phyloP scores from a whole-genome alignment of 2,329 filamentous ascomycete species.

The Corniculantispora saksenae region DNA sequence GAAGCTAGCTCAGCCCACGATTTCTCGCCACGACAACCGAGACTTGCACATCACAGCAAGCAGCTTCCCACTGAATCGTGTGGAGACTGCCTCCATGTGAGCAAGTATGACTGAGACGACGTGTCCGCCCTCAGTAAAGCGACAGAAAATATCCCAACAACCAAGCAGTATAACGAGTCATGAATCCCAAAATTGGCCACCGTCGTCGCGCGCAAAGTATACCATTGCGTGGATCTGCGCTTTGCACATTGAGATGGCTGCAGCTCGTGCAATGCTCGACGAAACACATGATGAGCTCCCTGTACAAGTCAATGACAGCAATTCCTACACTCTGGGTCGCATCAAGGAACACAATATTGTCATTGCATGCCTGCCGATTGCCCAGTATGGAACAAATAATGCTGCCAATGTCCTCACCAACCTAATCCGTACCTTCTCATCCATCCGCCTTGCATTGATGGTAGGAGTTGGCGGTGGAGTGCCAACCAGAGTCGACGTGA shows the following conservation, averaged over 20 bases:
- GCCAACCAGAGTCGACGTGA: conserved; percentile 25
- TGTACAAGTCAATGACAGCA: conserved; percentile 22
- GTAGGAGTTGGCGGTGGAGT: conserved; percentile 29
- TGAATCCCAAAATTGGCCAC: no score
- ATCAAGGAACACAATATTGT: conserved; percentile 29
- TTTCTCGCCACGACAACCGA: no score
- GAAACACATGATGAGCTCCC: conserved; percentile 21
- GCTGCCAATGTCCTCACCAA: conserved; percentile 25
- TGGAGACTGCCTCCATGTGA: no score
- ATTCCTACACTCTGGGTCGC: conserved; percentile 27
- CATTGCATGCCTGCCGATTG: conserved; percentile 28
- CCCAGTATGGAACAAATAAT: conserved; percentile 26
- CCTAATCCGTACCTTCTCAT: conserved; percentile 21
- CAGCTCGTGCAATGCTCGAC: conserved; percentile 31
- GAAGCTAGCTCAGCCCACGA: no score
- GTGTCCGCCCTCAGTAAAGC: no score
- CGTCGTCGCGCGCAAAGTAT: conserved; percentile 20
- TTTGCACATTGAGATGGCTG: conserved; percentile 28
- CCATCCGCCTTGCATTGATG: conserved; percentile 23
- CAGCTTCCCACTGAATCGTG: no score
- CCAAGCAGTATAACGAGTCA: no score
- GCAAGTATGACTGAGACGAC: no score
- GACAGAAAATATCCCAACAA: no score
- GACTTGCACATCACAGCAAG: no score
- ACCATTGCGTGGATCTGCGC: conserved; percentile 37